A percentile compares a stretch with the other conserved stretches of the same genome.
Conservation (phyloP, 768 basidiomycete species). For the Cyathus striatus region DNA sequence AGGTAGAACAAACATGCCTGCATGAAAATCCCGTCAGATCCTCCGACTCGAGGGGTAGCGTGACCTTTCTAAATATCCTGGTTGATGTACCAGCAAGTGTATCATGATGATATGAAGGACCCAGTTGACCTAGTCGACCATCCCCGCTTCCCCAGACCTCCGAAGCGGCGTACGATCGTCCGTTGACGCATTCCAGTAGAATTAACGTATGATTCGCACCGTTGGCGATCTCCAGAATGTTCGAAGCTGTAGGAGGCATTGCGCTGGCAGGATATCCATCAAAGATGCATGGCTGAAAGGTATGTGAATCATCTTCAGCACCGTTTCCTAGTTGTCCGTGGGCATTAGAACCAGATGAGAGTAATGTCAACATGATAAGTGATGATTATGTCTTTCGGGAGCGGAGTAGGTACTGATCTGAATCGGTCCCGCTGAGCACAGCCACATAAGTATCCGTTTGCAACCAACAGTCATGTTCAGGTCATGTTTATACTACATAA, state of each 20-base stretch:
- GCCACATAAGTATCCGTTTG: too few relatives aligned
- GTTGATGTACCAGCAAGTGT: slow-evolving; percentile 10
- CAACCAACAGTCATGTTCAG: too few relatives aligned
- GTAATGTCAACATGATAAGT: slow-evolving; percentile 14
- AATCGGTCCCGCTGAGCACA: too few relatives aligned
- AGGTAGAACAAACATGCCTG: slow-evolving; percentile 56
- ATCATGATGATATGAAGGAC: slow-evolving; percentile 27
- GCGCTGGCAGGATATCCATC: slow-evolving; percentile 15
- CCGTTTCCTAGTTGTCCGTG: slow-evolving; percentile 47
- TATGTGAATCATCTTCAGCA: slow-evolving; percentile 38
- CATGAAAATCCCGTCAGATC: slow-evolving; percentile 36
- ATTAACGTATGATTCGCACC: slow-evolving; percentile 81
- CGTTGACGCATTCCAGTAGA: slow-evolving; percentile 36
- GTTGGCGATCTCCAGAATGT: slow-evolving; percentile 49
- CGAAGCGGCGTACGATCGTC: slow-evolving; percentile 1
- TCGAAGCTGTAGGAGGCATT: slow-evolving; percentile 21
- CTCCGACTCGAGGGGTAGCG: slow-evolving; percentile 28
- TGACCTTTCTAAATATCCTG: slow-evolving; percentile 43
- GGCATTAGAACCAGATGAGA: slow-evolving; percentile 46
- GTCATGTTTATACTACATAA: too few relatives aligned
- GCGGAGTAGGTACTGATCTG: too few relatives aligned
- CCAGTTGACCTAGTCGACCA: slow-evolving; percentile 68
- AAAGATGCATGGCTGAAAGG: slow-evolving; percentile 38
- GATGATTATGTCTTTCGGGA: too few relatives aligned
- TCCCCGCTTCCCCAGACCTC: slow-evolving; percentile 78